Evolutionary conservation across 768 basidiomycete species (phyloP).

Genomic region (Rhizopogon sp.): DNA sequence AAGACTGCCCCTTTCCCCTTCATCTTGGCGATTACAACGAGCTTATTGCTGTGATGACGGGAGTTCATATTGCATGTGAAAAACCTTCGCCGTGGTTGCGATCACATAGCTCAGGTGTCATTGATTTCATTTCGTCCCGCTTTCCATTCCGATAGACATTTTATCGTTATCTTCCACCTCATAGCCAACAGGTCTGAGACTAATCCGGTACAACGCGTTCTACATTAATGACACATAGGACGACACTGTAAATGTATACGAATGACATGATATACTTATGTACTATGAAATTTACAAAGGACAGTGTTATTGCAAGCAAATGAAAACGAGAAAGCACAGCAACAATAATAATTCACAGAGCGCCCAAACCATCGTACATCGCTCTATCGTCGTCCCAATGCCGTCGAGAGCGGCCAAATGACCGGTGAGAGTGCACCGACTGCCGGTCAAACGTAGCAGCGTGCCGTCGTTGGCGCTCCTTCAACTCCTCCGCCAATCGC

Average conservation of each 20-base stretch:
- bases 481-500: slow-evolving; percentile 41
- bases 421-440: slow-evolving; percentile 25
- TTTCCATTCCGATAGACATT: not conserved
- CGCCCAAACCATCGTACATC: slow-evolving; percentile 29
- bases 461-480: slow-evolving; percentile 30
- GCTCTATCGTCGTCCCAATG: slow-evolving; percentile 17
- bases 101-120: not conserved
- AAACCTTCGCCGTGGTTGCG: not conserved
- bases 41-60: not conserved
- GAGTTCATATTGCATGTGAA: not conserved
- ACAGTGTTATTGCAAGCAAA: slow-evolving; percentile 15
- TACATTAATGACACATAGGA: slow-evolving; percentile 25
- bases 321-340: not conserved
- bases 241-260: slow-evolving; percentile 7
- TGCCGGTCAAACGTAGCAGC: slow-evolving; percentile 22
- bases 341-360: slow-evolving; percentile 12
- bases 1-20: not conserved
- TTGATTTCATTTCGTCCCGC: not conserved
- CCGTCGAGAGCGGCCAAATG: slow-evolving; percentile 15
- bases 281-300: slow-evolving; percentile 6
- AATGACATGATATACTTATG: slow-evolving; percentile 6
- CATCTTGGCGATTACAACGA: not conserved
- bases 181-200: slow-evolving; percentile 7
- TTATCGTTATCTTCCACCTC: slow-evolving; percentile 1
- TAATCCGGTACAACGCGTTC: slow-evolving; percentile 20